Conservation (phyloP, 2,329 filamentous ascomycete species). For the Calonectria pauciramosa region DNA sequence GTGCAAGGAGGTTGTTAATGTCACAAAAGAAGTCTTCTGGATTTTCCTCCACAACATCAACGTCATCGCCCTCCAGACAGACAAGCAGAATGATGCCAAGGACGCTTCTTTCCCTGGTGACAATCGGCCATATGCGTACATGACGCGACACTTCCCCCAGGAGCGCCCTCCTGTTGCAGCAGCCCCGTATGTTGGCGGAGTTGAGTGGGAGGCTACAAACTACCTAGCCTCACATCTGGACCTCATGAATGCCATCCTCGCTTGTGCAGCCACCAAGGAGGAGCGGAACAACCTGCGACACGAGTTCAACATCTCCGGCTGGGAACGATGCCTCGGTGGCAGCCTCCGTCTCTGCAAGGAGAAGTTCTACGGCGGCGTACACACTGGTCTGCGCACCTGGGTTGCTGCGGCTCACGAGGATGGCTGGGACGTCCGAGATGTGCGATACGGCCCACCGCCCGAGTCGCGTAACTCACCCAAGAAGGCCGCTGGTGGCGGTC, state of each 20-base stretch:
- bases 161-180: conserved; percentile 92
- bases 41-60: conserved; percentile 97
- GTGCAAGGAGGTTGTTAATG: conserved; percentile 92
- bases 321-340: conserved; percentile 89
- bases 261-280: conserved; percentile 77
- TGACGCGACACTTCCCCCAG: conserved; percentile 82
- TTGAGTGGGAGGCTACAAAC: conserved; percentile 99
- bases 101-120: conserved; percentile 50
- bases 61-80: conserved; percentile 77
- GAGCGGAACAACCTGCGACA: conserved; percentile 85
- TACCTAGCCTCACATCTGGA: conserved; percentile 95
- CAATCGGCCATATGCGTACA: conserved; percentile 69
- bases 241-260: conserved; percentile 90
- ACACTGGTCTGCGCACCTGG: conserved; percentile 91
- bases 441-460: conserved; percentile 77
- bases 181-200: conserved; percentile 94
- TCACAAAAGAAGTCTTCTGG: conserved; percentile 99
- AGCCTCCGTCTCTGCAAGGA: conserved; percentile 94
- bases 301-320: conserved; percentile 85
- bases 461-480: conserved; percentile 49
- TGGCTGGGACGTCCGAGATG: conserved; percentile 86
- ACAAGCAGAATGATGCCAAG: conserved; percentile 47
- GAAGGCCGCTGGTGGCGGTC: conserved; percentile 48
- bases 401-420: conserved; percentile 89
- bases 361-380: conserved; percentile 95